phyloP scores from a whole-genome alignment of 139 green algal species.

The Coelastrella sp. region DNA sequence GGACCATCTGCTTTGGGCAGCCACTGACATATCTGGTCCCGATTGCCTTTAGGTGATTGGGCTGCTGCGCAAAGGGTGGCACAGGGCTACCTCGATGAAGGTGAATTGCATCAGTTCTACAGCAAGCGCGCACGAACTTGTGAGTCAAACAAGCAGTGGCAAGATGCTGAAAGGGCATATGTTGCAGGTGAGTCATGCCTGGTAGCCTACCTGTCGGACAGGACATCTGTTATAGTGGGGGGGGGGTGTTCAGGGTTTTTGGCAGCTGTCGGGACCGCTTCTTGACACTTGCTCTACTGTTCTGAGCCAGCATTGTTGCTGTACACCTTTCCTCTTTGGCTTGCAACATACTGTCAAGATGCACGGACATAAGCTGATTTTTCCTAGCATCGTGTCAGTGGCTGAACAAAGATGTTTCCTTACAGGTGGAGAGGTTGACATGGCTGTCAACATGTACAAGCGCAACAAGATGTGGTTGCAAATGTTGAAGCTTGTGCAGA shows the following conservation, averaged over 20 bases:
- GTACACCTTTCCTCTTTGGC: neutral
- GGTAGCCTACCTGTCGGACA: too few relatives aligned
- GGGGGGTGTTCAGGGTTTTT: too few relatives aligned
- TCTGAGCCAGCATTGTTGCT: neutral
- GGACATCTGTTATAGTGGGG: too few relatives aligned
- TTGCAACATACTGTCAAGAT: too few relatives aligned
- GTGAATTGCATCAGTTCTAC: slow-evolving; percentile 70
- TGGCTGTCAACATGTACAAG: slow-evolving; percentile 90
- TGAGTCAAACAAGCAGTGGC: slow-evolving; percentile 67
- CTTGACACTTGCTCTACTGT: too few relatives aligned
- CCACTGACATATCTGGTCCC: neutral
- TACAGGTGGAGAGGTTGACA: slow-evolving; percentile 70
- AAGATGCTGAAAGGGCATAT: slow-evolving; percentile 85
- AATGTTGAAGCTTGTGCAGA: slow-evolving; percentile 81
- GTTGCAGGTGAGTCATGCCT: slow-evolving; percentile 44
- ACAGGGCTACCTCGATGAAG: slow-evolving; percentile 75
- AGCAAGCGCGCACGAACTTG: slow-evolving; percentile 65
- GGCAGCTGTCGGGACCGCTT: too few relatives aligned
- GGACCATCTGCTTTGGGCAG: too few relatives aligned
- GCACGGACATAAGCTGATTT: too few relatives aligned
- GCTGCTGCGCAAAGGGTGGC: slow-evolving; percentile 85
- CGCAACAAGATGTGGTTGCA: slow-evolving; percentile 74
- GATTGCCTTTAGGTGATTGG: slow-evolving; percentile 64
- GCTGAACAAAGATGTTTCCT: too few relatives aligned
- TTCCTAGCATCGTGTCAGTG: too few relatives aligned